Base-by-base conservation (phyloP, 257 asterid species). In the Solanum megistacrolobum region DNA sequence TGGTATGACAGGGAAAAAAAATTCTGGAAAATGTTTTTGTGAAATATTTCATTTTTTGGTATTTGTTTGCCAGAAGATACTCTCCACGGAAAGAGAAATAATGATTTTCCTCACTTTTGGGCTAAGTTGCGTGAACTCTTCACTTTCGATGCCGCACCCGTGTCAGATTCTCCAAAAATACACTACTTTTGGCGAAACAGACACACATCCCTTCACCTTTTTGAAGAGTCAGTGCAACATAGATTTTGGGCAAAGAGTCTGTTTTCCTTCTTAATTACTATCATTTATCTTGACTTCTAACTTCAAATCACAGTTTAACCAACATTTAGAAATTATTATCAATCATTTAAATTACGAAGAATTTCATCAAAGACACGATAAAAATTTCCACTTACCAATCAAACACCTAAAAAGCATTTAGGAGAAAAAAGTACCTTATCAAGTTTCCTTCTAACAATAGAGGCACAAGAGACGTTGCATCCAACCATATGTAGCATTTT, bases 401-500 rank as follows among this genome's bases (percentile, higher is more conserved):
- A 83, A 58, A 52, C 86, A 83, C 72, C 39, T 66, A 1, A 12
- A 55, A 34, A 83, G 7, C 23, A 34, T 83, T 20, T 73, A 36
- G 74, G 39, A 29, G 38, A 74, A 46, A 34, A 62, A 27, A 87
- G 78, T 66, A 90, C 90, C 90, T 88, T 90, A 23, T 83, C 69
- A 76, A 90, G 82, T 74, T 76, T 83, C 23, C 43, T 88, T 72
- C 58, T 68, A 36, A 88, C 68, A 3, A 75, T 60, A 10, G 89
- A 60, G 9, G 87, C 65, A 60, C 89, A 89, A 7, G 71, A 52
- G 83, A 48, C 52, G 46, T 81, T 87, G 87, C 92, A 89, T 43
- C 92, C 91, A 72, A 83, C 89, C 14, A 87, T 85, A 36, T 84
- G 88, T 69, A 89, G 32, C 89, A 75, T 83, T 81, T 87, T 89